Evolutionary conservation across 345 rosid genomes (phyloP), one percentile per base, ranked within the genome.

Genomic region (Ceriops tagal): DNA sequence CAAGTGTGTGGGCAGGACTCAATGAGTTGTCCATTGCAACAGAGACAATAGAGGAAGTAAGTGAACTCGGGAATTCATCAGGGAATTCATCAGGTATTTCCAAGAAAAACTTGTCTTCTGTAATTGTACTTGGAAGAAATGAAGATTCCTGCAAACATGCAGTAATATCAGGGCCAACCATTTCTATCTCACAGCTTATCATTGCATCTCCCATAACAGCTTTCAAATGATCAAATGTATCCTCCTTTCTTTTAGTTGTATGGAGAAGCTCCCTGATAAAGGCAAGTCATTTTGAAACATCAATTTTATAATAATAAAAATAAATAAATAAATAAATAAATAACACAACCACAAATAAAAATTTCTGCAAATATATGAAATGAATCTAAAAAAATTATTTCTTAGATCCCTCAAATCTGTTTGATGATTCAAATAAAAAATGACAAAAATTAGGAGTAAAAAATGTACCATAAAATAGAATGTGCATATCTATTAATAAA

Each of bases 1-100:
- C 84, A 47, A 95, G 91, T 0, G 99, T 92, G 76, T 92, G 99
- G 46, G 81, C 86, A 31, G 88, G 92, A 78, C 99, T 95, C 60
- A 92, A 73, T 2, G 83, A 73, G 84, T 95, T 92, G 86, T 95
- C 99, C 62, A 92, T 84, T 18, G 71, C 61, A 63, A 95, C 65
- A 58, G 96, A 89, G 62, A 90, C 83, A 68, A 53, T 68, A 58
- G 68, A 61, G 53, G 85, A 72, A 66, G 85, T 77, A 6, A 67
- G 79, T 21, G 75, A 81, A 28, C 76, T 80, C 1, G 75, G 82
- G 24, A 71, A 75, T 68, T 79, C 84, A 51, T 55, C 76, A 18
- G 75, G 82, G 24, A 71, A 75, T 68, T 79, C 84, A 51, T 55
- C 76, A 20, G 86, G 75, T 28, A 76, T 71, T 67, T 84, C 86